phyloP scores from a whole-genome alignment of 768 basidiomycete species.

The Pleurotus sapidus region DNA sequence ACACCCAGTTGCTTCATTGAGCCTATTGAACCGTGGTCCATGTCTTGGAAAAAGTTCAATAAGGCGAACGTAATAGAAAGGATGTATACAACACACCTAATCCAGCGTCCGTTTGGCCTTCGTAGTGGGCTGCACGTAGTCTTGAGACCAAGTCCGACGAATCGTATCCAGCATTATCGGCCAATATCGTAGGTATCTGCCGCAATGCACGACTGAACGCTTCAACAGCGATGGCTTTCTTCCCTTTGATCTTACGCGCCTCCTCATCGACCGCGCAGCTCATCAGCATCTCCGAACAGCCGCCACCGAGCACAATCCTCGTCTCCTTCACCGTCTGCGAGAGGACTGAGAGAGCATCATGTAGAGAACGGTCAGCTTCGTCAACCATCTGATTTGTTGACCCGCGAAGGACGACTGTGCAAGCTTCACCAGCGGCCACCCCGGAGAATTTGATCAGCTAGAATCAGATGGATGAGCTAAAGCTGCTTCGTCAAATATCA shows the following conservation, averaged over 20 bases:
- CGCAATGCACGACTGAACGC: conserved; percentile 86
- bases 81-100: conserved; percentile 54
- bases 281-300: conserved; percentile 99
- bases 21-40: conserved; percentile 81
- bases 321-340: conserved; percentile 99
- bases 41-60: conserved; percentile 48
- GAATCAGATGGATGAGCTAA: neutral
- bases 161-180: conserved; percentile 97
- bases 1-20: conserved; percentile 88
- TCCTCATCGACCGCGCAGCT: conserved; percentile 90
- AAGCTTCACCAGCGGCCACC: conserved; percentile 95
- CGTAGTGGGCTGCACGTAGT: conserved; percentile 91
- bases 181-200: conserved; percentile 94
- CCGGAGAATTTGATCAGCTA: conserved; percentile 99
- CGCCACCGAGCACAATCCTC: conserved; percentile 89
- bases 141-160: conserved; percentile 92
- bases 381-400: conserved; percentile 99
- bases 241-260: conserved; percentile 81
- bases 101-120: conserved; percentile 82
- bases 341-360: conserved; percentile 95
- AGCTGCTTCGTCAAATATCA: neutral
- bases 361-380: conserved; percentile 95
- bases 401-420: conserved; percentile 95
- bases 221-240: conserved; percentile 95
- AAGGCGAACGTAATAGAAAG: neutral